Evolutionary conservation across 108 stramenopile genomes (phyloP).

Genomic region (Mediolabrus comicus): DNA sequence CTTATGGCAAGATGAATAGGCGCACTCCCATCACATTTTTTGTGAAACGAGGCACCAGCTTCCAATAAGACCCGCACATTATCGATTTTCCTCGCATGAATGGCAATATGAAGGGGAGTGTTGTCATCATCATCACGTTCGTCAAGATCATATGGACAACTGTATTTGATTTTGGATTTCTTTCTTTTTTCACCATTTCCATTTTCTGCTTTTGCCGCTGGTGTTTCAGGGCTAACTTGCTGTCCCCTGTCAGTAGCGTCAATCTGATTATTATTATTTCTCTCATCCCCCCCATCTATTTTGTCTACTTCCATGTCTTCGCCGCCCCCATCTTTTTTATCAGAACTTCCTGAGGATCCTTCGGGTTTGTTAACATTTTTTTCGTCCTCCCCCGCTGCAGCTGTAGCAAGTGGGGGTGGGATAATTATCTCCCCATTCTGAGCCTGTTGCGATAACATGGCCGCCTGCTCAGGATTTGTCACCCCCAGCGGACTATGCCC

Average conservation of each 20-base stretch:
- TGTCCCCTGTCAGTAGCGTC: not conserved
- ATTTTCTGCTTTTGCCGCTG: not conserved
- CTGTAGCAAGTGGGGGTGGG: not conserved
- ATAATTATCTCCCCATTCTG: not conserved
- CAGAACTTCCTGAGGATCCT: not conserved
- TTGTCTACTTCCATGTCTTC: conserved; percentile 13
- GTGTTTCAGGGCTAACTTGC: conserved; percentile 26
- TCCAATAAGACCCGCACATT: conserved; percentile 76
- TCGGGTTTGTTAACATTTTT: not conserved
- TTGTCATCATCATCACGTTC: conserved; percentile 88
- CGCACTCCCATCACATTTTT: conserved; percentile 81
- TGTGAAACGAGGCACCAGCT: conserved; percentile 65
- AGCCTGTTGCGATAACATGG: conserved; percentile 6
- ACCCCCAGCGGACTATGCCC: conserved; percentile 57
- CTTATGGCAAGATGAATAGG: conserved; percentile 85
- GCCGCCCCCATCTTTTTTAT: conserved; percentile 6
- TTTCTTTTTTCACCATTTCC: conserved; percentile 30
- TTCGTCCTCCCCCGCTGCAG: conserved; percentile 9
- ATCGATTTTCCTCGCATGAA: conserved; percentile 78
- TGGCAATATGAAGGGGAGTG: conserved; percentile 87
- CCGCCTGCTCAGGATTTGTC: not conserved
- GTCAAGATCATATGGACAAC: conserved; percentile 82
- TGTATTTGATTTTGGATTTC: conserved; percentile 41
- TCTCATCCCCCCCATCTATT: not conserved
- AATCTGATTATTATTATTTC: too few relatives aligned